Evolutionary conservation across 345 rosid genomes (phyloP).

Genomic region (Trapa incisa): DNA sequence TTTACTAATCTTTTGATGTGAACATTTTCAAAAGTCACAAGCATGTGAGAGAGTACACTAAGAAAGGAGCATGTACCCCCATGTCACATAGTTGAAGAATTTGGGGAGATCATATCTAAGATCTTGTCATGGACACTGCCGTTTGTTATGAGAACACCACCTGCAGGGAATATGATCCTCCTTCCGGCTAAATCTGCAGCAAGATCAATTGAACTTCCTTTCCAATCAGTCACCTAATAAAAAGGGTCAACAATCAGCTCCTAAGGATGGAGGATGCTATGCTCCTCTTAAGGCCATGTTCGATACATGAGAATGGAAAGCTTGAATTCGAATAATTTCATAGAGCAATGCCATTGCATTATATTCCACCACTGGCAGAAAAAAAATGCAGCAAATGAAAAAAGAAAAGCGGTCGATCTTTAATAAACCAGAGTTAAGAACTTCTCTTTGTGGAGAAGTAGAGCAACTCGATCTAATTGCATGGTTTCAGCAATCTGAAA

Average conservation of each 20-base stretch:
- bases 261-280: not conserved
- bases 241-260: not conserved
- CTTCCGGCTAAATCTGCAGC: constrained; percentile 51
- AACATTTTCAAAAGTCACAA: not conserved
- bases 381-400: not conserved
- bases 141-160: constrained; percentile 58
- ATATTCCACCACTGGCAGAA: not conserved
- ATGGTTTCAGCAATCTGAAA: not conserved
- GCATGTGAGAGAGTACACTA: not conserved
- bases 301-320: not conserved
- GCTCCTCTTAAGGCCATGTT: too few relatives aligned
- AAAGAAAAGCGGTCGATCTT: not conserved
- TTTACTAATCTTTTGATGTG: not conserved
- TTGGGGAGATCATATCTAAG: constrained; percentile 35
- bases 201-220: constrained; percentile 41
- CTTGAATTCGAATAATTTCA: not conserved
- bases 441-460: too few relatives aligned
- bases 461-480: not conserved
- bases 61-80: not conserved
- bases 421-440: not conserved
- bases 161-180: constrained; percentile 39
- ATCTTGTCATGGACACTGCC: constrained; percentile 38
- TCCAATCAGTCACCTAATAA: constrained; percentile 65
- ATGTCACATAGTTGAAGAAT: constrained; percentile 13
- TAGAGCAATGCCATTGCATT: not conserved